Evolutionary conservation across 2,329 filamentous ascomycete species (phyloP), one percentile per base, ranked within the genome.

Genomic region (Fusarium avenaceum): DNA sequence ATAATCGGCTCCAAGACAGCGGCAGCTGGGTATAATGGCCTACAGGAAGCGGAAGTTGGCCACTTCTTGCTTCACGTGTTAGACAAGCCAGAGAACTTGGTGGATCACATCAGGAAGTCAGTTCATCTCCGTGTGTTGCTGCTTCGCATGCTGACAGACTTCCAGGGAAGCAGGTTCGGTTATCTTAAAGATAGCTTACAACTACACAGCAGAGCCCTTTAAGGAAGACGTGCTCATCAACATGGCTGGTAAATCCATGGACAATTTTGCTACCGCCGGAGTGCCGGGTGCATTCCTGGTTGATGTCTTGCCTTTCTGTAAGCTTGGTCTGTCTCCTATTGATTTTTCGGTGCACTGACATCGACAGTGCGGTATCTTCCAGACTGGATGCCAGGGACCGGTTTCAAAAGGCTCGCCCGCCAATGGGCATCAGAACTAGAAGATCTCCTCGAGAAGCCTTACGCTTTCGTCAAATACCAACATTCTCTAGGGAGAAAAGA

Each of bases 101-200:
- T 78, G 1, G 58, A 80, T 6, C 82, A 86, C 46, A 77, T 86
- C 9, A 75, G 76, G 56, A 83, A 74, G 81, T 81, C 59, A 53
- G 77, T 75, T 24, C 13, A 2, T 6, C 9, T 33, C 7, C 5
- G 6, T 8, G 7, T 17, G 10, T 17, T 20, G 0, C 6, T 17
- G 1, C 17, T 14, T 4, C 11, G 7, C 20, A 7, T 38, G 28
- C 45, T 47, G 28, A 47, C 15, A 33, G 15, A 14, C 7, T 8
- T 4, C 6, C 10, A 73, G 71, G 39, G 66, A 72, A 44, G 51
- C 66, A 0, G 71, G 68, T 1, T 45, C 63, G 0, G 49, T 72
- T 0, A 73, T 70, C 22, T 26, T 73, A 4, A 72, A 67, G 30
- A 70, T 73, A 5, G 61, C 56, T 3, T 73, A 72, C n/a, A 59